phyloP scores from a whole-genome alignment of 768 basidiomycete genomes.

The Podaxis rugospora region DNA sequence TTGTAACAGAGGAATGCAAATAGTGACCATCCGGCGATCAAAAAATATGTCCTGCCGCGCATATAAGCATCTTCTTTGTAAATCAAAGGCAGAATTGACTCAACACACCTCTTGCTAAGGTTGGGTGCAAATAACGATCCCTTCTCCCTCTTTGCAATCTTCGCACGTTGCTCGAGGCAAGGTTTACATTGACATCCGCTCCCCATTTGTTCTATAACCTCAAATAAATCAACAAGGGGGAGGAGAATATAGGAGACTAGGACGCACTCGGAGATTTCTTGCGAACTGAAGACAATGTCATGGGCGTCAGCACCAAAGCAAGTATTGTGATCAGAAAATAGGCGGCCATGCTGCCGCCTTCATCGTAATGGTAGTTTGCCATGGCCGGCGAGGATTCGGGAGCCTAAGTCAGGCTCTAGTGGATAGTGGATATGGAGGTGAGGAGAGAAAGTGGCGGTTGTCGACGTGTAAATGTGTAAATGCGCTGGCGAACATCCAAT shows the following conservation, averaged over 20 bases:
- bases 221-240: slow-evolving; percentile 2
- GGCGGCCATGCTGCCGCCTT: slow-evolving; percentile 79
- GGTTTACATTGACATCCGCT: slow-evolving; percentile 59
- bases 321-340: slow-evolving; percentile 93
- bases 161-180: slow-evolving; percentile 53
- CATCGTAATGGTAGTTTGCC: slow-evolving; percentile 85
- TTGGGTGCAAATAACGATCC: slow-evolving; percentile 45
- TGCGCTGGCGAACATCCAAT: slow-evolving; percentile 12
- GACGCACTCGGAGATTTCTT: slow-evolving; percentile 39
- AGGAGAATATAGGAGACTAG: neutral
- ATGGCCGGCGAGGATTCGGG: slow-evolving; percentile 31
- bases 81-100: neutral
- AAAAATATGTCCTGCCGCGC: slow-evolving; percentile 47
- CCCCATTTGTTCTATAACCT: slow-evolving; percentile 22
- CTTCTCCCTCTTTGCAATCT: slow-evolving; percentile 35
- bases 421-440: neutral
- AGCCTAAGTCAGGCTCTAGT: slow-evolving; percentile 2
- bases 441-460: neutral
- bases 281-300: slow-evolving; percentile 54
- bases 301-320: slow-evolving; percentile 74
- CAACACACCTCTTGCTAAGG: slow-evolving; percentile 47
- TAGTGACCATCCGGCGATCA: slow-evolving; percentile 69
- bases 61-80: neutral
- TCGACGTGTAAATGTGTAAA: slow-evolving; percentile 9
- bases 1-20: slow-evolving; percentile 68